Evolutionary conservation across 1,139 yeast genomes (phyloP).

Genomic region (Yamadazyma taylorii): DNA sequence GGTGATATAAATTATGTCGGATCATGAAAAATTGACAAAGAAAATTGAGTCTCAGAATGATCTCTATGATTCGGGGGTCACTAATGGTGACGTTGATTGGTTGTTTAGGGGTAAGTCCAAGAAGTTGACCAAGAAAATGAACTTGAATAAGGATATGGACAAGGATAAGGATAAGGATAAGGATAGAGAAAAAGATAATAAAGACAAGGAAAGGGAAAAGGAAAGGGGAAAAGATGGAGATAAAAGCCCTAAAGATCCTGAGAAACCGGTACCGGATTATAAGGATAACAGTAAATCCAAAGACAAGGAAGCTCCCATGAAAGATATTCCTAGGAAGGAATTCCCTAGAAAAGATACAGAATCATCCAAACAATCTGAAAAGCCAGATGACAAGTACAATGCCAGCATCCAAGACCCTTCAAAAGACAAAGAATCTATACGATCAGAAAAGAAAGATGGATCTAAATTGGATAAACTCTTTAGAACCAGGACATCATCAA

Average conservation of each 20-base stretch:
- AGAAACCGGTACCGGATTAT: neutral
- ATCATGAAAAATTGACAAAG: slow-evolving; percentile 5
- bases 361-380: too few relatives aligned
- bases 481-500: slow-evolving; percentile 13
- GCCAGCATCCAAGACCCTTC: neutral
- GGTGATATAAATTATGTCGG: slow-evolving; percentile 3
- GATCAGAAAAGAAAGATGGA: slow-evolving; percentile 5
- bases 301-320: too few relatives aligned
- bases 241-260: neutral
- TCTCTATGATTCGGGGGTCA: slow-evolving; percentile 50
- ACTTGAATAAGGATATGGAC: slow-evolving; percentile 12
- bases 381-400: neutral
- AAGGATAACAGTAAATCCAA: too few relatives aligned
- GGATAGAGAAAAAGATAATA: slow-evolving; percentile 3
- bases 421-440: neutral
- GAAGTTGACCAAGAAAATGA: slow-evolving; percentile 43
- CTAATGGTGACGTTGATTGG: slow-evolving; percentile 79
- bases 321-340: too few relatives aligned
- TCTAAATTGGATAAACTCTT: slow-evolving; percentile 16
- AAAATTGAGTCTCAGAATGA: slow-evolving; percentile 9
- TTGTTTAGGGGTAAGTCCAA: slow-evolving; percentile 65
- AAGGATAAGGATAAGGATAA: slow-evolving; percentile 11
- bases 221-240: slow-evolving; percentile 2
- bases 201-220: slow-evolving; percentile 1
- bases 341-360: neutral